Base-by-base conservation (phyloP, 176 grass and related monocot species). In the Stipa capillata region DNA sequence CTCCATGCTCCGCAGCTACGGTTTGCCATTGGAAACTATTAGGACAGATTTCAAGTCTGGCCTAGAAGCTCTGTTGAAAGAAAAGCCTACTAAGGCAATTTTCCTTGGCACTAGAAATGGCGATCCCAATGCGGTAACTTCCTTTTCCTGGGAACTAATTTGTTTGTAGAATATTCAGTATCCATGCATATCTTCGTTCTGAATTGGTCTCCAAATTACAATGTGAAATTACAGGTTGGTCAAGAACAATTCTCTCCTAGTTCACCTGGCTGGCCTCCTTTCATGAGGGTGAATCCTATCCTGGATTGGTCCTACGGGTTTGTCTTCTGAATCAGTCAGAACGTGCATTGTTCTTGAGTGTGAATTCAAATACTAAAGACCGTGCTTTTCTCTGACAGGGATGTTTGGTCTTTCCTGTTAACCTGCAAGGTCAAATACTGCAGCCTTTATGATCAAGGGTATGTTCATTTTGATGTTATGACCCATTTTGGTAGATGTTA, bases 281-380 rank as follows among this genome's bases (percentile, higher is more conserved):
- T 92, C 81, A 93, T 87, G 87, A 87, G 87, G 75, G 85, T 97
- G 61, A 97, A 92, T 62, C 87, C 87, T 27, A 93, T 97, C 48
- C 78, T 97, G 60, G 76, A 92, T 62, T 97, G 83, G 82, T 88
- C 93, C 59, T 97, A 90, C 60, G 88, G 90, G 90, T 88, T 68
- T 14, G 12, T 21, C 29, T 69, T 20, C 4, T 62, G 17, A 36
- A 55, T 21, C 1, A 20, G 5, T 4, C n/a, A n/a, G n/a, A n/a
- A n/a, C 13, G 39, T 39, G 0, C 1, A 4, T n/a, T 27, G 1
- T 2, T 6, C 1, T 1, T 11, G 12, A 13, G 15, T 70, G 31
- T 21, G 28, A 63, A 77, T 70, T 50, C 32, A 16, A 61, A 70
- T 54, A 14, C 34, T 74, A 13, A 7, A 79, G 74, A 34, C 11